phyloP scores from a whole-genome alignment of 345 rosid species.

The Carallia pectinifolia region DNA sequence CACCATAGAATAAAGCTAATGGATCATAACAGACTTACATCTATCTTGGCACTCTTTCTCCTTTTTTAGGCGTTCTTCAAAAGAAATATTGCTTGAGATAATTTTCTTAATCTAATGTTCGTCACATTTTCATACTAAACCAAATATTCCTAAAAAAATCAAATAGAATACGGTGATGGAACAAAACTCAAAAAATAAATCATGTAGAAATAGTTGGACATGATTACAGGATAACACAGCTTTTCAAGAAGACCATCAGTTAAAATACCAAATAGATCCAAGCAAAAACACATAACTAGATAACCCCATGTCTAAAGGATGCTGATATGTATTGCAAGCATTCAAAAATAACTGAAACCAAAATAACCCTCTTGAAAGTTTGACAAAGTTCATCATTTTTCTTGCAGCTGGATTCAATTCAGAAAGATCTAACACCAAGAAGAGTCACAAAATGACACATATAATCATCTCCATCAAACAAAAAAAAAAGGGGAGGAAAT shows the following conservation, averaged over 20 bases:
- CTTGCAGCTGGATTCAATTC: neutral
- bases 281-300: slow-evolving; percentile 5
- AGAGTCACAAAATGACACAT: neutral
- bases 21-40: neutral
- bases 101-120: too few relatives aligned
- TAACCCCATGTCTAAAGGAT: neutral
- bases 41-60: neutral
- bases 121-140: too few relatives aligned
- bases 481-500: neutral
- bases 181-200: neutral
- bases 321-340: too few relatives aligned
- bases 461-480: neutral
- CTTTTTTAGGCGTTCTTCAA: too few relatives aligned
- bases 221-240: slow-evolving; percentile 1
- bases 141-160: too few relatives aligned
- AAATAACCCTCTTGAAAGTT: too few relatives aligned
- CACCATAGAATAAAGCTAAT: neutral
- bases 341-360: too few relatives aligned
- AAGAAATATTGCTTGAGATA: too few relatives aligned
- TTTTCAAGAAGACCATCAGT: too few relatives aligned
- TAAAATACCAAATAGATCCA: neutral
- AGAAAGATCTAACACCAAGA: neutral
- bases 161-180: neutral
- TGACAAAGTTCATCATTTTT: neutral
- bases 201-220: slow-evolving; percentile 1